Percentiles rank a stretch among this genome's conserved stretches.
Evolutionary conservation across 352 stramenopile genomes (phyloP).

Genomic region (Pythium sp.): DNA sequence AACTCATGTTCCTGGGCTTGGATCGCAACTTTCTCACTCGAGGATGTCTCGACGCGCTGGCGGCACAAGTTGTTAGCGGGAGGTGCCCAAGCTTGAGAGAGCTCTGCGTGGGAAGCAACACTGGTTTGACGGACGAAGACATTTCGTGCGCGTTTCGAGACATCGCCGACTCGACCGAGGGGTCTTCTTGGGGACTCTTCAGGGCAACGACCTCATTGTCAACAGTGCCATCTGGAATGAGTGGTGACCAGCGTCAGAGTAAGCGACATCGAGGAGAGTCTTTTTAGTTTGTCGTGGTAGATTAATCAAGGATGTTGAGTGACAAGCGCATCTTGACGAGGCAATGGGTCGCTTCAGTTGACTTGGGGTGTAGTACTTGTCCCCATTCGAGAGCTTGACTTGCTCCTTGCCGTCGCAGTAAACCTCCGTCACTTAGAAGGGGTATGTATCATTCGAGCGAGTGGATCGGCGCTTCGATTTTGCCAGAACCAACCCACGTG

Average conservation of each 20-base stretch:
- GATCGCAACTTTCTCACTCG: constrained; percentile 28
- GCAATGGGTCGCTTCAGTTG: too few relatives aligned
- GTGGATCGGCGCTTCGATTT: background rate
- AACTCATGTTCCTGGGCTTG: constrained; percentile 24
- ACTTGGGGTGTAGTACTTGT: too few relatives aligned
- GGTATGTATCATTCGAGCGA: background rate
- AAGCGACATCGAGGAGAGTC: background rate
- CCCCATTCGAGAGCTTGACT: too few relatives aligned
- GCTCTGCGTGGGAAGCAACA: constrained; percentile 29
- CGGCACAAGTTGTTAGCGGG: constrained; percentile 10
- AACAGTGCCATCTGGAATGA: background rate
- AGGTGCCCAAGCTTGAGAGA: constrained; percentile 20
- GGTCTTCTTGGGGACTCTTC: constrained; percentile 22
- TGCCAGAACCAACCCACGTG: background rate
- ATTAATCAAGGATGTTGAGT: background rate
- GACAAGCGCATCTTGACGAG: background rate
- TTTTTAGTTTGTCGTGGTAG: too few relatives aligned
- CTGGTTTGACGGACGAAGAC: constrained; percentile 5
- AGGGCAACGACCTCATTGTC: background rate
- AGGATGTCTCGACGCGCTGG: constrained; percentile 19
- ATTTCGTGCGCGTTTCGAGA: constrained; percentile 21
- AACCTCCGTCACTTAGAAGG: too few relatives aligned
- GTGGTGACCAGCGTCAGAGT: background rate
- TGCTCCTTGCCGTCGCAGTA: too few relatives aligned
- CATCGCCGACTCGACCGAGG: constrained; percentile 18